Percentiles rank a stretch among this genome's conserved stretches.
These are phyloP conservation scores for Inga leiocalycina DNA, from an alignment of 306 rosid species.

Conservation along the genomic window DNA sequence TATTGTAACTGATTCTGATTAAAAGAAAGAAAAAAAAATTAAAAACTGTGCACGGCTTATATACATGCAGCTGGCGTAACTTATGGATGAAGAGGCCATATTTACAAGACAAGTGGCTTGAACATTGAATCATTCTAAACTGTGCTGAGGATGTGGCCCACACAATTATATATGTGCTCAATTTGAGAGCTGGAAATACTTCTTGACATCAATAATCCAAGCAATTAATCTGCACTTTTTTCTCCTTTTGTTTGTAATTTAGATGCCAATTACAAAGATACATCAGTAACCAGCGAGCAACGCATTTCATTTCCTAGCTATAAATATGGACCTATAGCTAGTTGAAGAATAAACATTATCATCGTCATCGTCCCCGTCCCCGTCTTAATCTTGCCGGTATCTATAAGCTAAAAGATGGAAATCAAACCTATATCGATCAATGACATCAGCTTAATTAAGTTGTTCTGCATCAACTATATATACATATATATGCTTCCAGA, in stretches of 20 bases:
- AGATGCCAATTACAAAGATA: background rate
- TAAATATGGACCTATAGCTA: too few species aligned
- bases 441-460: conserved; percentile 1
- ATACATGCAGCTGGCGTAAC: background rate
- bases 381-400: background rate
- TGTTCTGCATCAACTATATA: background rate
- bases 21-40: background rate
- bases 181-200: background rate
- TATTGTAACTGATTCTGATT: background rate
- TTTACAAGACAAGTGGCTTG: background rate
- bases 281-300: background rate
- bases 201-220: background rate
- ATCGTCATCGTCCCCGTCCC: background rate
- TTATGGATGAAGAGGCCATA: background rate
- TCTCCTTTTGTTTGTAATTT: too few species aligned
- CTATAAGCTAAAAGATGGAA: background rate
- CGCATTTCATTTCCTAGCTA: background rate
- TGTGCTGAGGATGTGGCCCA: conserved; percentile 7
- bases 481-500: background rate
- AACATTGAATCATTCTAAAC: background rate
- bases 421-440: conserved; percentile 30
- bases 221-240: background rate
- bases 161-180: background rate
- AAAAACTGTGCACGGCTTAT: background rate
- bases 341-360: background rate